A percentile compares a stretch with the other conserved stretches of the same genome.
Conservation (phyloP, 2,329 filamentous ascomycete species). For the Tolypocladium sp. region DNA sequence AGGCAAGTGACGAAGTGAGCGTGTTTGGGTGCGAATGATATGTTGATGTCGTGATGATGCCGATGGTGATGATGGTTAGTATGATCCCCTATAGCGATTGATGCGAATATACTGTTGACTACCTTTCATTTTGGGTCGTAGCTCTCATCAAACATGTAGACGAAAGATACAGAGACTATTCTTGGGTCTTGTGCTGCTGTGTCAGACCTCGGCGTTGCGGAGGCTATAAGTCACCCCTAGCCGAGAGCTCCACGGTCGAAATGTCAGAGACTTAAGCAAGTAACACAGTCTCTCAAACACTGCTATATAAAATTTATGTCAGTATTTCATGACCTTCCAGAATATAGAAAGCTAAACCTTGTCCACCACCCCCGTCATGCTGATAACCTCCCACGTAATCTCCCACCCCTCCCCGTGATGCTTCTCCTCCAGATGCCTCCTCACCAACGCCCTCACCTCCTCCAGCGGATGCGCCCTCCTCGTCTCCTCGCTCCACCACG, state of each 20-base stretch:
- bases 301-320: too few species aligned
- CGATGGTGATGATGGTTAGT: neutral
- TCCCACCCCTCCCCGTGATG: conserved; percentile 19
- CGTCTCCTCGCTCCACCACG: conserved; percentile 30
- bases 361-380: conserved; percentile 13
- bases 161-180: too few species aligned
- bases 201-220: too few species aligned
- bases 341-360: conserved; percentile 2
- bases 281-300: too few species aligned
- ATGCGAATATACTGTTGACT: neutral
- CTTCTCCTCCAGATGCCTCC: conserved; percentile 28
- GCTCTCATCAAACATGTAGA: too few species aligned
- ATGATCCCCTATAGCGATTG: neutral
- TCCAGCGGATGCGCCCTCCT: conserved; percentile 21
- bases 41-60: neutral
- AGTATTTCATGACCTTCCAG: too few species aligned
- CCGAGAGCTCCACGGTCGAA: too few species aligned
- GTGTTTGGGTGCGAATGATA: neutral
- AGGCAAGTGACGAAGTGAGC: neutral
- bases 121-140: too few species aligned
- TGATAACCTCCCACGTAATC: conserved; percentile 14
- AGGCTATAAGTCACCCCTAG: too few species aligned
- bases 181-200: too few species aligned
- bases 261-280: too few species aligned
- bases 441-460: conserved; percentile 26